Evolutionary conservation across 352 stramenopile species (phyloP), one percentile per base, ranked within the genome.

Genomic region (Phytopythium helicoides): DNA sequence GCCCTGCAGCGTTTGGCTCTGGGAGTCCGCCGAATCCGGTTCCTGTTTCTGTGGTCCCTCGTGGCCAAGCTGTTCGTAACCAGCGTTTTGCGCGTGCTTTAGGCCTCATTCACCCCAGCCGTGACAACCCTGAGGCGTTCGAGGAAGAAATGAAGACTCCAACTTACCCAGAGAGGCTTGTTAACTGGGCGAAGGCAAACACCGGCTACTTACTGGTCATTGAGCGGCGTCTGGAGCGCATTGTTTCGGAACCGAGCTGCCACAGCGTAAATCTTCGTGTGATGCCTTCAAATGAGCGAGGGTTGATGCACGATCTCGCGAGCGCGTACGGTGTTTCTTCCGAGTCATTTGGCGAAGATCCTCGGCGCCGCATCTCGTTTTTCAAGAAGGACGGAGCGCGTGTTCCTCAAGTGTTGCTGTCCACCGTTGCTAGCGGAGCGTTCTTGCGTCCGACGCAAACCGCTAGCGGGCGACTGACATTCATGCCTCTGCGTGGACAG

Each of bases 81-180:
- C 81, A 89, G 38, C 68, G 76, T 31, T 49, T 92, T 11, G 79
- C 79, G 1, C 66, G 86, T 44, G 81, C 79, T 1, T 62, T 92
- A 25, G 81, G 81, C 9, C 55, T 92, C 9, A 55, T 65, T 25
- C 62, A 71, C 35, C 71, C 71, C 23, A 74, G 70, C 19, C 67
- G 49, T 8, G 67, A 73, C 10, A 58, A 62, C 33, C 55, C 68
- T 8, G 72, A 76, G 1, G 73, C 73, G 16, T 88, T 93, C 56
- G 80, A 89, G 52, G 68, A 88, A 26, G 83, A 93, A 50, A 78
- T 93, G 73, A 80, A 86, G 56, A 83, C 71, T 7, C 81, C 81
- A 1, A 78, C 56, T 42, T 93, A 89, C 51, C 56, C 76, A 2
- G 53, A 77, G 34, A 60, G 86, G 9, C 49, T 93, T 22, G 66